These are phyloP conservation scores for Trichocladium uniseriatum DNA, from an alignment of 495 filamentous ascomycete species.

Conservation along the genomic window DNA sequence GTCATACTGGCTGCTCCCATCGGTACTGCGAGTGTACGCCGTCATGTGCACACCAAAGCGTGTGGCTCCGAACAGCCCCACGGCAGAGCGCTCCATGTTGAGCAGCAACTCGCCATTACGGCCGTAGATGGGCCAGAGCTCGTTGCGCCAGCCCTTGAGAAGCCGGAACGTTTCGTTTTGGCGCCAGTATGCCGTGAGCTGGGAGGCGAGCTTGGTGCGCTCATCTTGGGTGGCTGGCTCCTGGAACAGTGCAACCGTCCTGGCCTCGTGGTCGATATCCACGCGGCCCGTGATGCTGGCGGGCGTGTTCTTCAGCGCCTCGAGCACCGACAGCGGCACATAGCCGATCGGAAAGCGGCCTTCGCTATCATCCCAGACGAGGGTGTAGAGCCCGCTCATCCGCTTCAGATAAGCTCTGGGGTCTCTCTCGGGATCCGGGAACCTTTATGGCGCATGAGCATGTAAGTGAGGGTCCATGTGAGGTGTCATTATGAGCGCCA, in stretches of 20 bases:
- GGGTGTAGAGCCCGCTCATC: conserved; percentile 43
- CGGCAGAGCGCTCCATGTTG: conserved; percentile 70
- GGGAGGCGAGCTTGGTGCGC: conserved; percentile 50
- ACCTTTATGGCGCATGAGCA: conserved; percentile 37
- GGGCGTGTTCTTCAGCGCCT: conserved; percentile 40
- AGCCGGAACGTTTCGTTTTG: conserved; percentile 56
- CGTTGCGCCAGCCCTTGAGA: conserved; percentile 76
- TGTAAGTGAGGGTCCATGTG: conserved; percentile 12
- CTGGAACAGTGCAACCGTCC: conserved; percentile 22
- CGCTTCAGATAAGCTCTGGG: conserved; percentile 41
- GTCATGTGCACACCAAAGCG: conserved; percentile 90
- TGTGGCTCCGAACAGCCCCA: conserved; percentile 73
- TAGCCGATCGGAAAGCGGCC: conserved; percentile 52
- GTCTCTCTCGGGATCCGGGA: conserved; percentile 55
- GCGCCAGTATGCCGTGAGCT: conserved; percentile 55
- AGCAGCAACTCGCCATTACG: conserved; percentile 53
- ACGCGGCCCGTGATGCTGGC: conserved; percentile 42
- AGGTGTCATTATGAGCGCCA: background rate
- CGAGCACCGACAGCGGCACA: conserved; percentile 47
- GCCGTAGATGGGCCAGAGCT: conserved; percentile 77
- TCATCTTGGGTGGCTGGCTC: conserved; percentile 31
- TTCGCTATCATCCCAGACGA: conserved; percentile 43
- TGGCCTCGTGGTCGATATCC: conserved; percentile 38
- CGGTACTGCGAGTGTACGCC: conserved; percentile 50
- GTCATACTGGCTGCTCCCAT: conserved; percentile 40